phyloP scores from a whole-genome alignment of 805 yeast genomes.

The Saccharomyces cerevisiae region DNA sequence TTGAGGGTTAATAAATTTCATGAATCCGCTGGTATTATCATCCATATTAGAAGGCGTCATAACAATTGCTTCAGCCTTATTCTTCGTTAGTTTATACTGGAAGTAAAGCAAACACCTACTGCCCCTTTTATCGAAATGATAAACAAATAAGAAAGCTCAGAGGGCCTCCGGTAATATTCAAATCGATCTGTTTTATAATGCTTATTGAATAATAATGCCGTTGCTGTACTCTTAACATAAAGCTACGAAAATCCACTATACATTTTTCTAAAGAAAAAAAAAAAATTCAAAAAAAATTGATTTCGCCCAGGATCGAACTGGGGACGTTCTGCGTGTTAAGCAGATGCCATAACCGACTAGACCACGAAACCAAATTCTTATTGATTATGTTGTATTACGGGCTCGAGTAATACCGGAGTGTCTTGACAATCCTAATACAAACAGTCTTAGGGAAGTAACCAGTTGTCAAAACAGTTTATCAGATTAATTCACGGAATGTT shows the following conservation, averaged over 20 bases:
- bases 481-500: too few relatives aligned
- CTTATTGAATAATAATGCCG: not conserved
- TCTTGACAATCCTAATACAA: too few relatives aligned
- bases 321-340: constrained; percentile 99
- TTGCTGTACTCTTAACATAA: not conserved
- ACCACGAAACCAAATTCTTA: constrained; percentile 73
- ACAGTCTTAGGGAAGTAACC: too few relatives aligned
- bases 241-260: not conserved
- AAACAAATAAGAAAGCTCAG: not conserved
- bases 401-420: too few relatives aligned
- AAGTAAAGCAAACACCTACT: not conserved
- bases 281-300: constrained; percentile 42
- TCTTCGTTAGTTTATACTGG: not conserved
- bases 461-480: too few relatives aligned
- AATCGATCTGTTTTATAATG: not conserved
- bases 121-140: not conserved
- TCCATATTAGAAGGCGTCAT: not conserved
- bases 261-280: not conserved
- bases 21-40: not conserved
- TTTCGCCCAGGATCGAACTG: constrained; percentile 99
- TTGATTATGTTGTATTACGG: not conserved
- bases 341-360: constrained; percentile 99
- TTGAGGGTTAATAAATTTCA: not conserved
- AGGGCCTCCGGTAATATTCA: not conserved
- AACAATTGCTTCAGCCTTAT: not conserved